phyloP scores from a whole-genome alignment of 768 basidiomycete genomes.

The Mycena kentingensis region DNA sequence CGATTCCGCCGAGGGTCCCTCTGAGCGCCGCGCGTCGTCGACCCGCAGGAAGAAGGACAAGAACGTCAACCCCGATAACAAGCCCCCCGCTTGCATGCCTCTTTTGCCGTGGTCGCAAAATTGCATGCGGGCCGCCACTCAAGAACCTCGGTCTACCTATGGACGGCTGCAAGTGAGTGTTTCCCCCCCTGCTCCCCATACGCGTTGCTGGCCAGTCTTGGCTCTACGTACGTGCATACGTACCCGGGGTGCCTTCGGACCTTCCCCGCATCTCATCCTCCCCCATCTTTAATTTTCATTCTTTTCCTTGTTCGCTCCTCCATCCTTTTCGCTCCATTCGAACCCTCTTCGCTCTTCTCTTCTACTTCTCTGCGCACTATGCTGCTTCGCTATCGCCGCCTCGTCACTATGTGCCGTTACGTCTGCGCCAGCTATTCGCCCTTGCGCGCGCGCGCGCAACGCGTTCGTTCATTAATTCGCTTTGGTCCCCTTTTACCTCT shows the following conservation, averaged over 20 bases:
- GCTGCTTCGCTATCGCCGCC: neutral
- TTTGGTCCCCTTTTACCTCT: conserved; percentile 16
- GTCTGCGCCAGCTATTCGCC: neutral
- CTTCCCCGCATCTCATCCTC: neutral
- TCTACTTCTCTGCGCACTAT: neutral
- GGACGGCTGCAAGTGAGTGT: conserved; percentile 58
- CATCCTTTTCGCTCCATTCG: neutral
- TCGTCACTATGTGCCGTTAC: neutral
- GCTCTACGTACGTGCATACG: neutral
- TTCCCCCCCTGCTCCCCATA: conserved; percentile 6
- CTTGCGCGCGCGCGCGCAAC: neutral
- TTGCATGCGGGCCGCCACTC: conserved; percentile 63
- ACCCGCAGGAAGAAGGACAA: neutral
- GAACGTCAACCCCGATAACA: conserved; percentile 29
- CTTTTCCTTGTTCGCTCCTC: neutral
- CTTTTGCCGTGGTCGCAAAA: conserved; percentile 69
- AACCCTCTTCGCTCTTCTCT: neutral
- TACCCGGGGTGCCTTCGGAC: neutral
- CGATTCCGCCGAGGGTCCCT: neutral
- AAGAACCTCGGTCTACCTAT: neutral
- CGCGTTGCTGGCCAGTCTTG: neutral
- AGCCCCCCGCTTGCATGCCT: conserved; percentile 66
- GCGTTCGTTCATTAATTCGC: conserved; percentile 10
- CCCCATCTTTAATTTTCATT: neutral
- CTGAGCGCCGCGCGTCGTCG: neutral